Evolutionary conservation across 176 grass and related monocot genomes (phyloP), one percentile per base, ranked within the genome.

Genomic region (Oryza meridionalis): DNA sequence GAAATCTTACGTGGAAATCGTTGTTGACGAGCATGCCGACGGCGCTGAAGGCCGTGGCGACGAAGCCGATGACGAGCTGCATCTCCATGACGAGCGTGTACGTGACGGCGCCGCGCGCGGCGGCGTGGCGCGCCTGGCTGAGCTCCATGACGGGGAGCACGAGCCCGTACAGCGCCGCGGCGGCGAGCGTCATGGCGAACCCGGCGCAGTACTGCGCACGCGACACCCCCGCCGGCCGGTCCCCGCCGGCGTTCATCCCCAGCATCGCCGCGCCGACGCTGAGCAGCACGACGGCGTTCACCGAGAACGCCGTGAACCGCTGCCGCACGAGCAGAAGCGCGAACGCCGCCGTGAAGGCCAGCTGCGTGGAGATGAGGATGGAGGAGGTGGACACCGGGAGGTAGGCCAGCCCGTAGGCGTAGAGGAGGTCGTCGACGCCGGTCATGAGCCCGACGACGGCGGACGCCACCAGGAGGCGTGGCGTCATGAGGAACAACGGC

Each of bases 31-130:
- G 16, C 95, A 97, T 94, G 35, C 95, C 95, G 6, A 91, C 40
- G 1, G 76, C 88, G 72, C 84, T 82, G 72, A 97, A 90, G 14
- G 69, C 51, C 1, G 92, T 94, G 53, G 86, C 94, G 16, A 82
- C 76, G 81, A 92, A 66, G 1, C 92, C 88, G 50, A 97, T 92
- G 46, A 89, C 81, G 53, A 97, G 43, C 82, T 94, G 92, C 90
- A 97, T 93, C 92, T 97, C 95, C 87, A 91, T 82, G 70, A 93
- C 87, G 70, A 98, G 65, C 31, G 89, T 90, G 86, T 93, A 94
- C 40, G 21, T 88, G 8, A 94, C 79, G 21, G 77, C 64, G 19
- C 35, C 80, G 7, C 69, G 22, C 75, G 27, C 71, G 58, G 84
- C 73, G 6, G 84, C 82, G 76, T 93, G 92, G 11, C 66, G 84